Evolutionary conservation across 2,329 filamentous ascomycete species (phyloP).

Genomic region (Apiospora sp.): DNA sequence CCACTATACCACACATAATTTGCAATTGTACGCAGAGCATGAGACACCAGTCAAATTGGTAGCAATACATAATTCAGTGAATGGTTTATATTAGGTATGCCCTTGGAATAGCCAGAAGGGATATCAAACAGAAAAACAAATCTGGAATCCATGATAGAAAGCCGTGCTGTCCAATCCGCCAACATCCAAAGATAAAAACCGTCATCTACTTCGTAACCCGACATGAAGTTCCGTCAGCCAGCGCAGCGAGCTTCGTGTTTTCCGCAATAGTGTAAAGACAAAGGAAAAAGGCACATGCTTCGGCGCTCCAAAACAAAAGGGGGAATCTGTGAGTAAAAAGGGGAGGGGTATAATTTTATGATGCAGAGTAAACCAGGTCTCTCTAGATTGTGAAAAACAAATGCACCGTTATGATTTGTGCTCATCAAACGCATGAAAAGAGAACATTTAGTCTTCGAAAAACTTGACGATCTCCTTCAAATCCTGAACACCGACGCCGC

Average conservation of each 20-base stretch:
- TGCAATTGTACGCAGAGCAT: not conserved
- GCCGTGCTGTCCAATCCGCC: not conserved
- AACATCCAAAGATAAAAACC: not conserved
- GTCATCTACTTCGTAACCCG: not conserved
- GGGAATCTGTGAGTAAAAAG: not conserved
- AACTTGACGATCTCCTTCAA: constrained; percentile 89
- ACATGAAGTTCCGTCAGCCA: not conserved
- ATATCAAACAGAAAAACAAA: not conserved
- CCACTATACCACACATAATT: not conserved
- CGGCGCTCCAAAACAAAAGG: not conserved
- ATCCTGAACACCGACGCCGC: constrained; percentile 83
- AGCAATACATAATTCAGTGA: not conserved
- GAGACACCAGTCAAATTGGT: not conserved
- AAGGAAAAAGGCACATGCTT: not conserved
- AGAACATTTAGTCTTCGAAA: constrained; percentile 69
- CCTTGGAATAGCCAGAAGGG: not conserved
- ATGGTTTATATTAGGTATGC: not conserved
- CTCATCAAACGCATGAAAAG: not conserved
- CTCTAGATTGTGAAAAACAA: constrained; percentile 3
- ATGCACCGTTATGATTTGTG: not conserved
- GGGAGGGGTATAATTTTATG: constrained; percentile 9
- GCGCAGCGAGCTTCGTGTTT: not conserved
- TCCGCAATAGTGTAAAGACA: not conserved
- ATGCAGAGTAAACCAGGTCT: constrained; percentile 18
- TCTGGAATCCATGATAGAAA: not conserved